These are phyloP conservation scores for Aureobasidium subglaciale DNA, from an alignment of 2,329 filamentous ascomycete genomes.

Conservation along the genomic window DNA sequence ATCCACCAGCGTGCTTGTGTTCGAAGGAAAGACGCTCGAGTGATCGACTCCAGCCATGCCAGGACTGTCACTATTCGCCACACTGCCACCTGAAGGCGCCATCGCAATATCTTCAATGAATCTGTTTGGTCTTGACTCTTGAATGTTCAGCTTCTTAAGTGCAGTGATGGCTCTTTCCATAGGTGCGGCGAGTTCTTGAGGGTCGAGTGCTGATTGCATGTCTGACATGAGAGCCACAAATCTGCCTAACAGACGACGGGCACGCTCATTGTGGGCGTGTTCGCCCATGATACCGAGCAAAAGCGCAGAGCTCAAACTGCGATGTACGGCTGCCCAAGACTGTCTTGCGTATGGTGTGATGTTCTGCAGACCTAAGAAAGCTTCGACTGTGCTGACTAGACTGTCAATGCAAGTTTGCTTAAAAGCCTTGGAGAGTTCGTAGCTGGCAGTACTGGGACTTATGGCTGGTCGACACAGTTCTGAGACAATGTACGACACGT, in stretches of 20 bases:
- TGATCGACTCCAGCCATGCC: slow-evolving; percentile 13
- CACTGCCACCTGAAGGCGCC: slow-evolving; percentile 10
- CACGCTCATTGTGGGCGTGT: slow-evolving; percentile 38
- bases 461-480: slow-evolving; percentile 56
- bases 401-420: slow-evolving; percentile 48
- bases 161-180: slow-evolving; percentile 41
- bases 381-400: slow-evolving; percentile 51
- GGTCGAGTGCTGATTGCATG: slow-evolving; percentile 40
- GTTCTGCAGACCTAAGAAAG: slow-evolving; percentile 53
- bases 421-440: slow-evolving; percentile 41
- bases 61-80: slow-evolving; percentile 2
- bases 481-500: slow-evolving; percentile 55
- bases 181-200: slow-evolving; percentile 41
- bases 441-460: slow-evolving; percentile 42
- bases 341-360: slow-evolving; percentile 40
- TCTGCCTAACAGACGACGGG: slow-evolving; percentile 38
- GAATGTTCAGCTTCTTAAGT: slow-evolving; percentile 36
- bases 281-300: slow-evolving; percentile 40
- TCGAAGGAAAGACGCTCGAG: slow-evolving; percentile 2
- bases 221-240: slow-evolving; percentile 41
- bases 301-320: slow-evolving; percentile 37
- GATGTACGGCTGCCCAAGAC: slow-evolving; percentile 39
- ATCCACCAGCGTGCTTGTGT: slow-evolving; percentile 25
- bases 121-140: slow-evolving; percentile 21
- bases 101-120: slow-evolving; percentile 19